Base-by-base conservation (phyloP, 2,329 filamentous ascomycete species). In the Colletotrichum higginsianum region DNA sequence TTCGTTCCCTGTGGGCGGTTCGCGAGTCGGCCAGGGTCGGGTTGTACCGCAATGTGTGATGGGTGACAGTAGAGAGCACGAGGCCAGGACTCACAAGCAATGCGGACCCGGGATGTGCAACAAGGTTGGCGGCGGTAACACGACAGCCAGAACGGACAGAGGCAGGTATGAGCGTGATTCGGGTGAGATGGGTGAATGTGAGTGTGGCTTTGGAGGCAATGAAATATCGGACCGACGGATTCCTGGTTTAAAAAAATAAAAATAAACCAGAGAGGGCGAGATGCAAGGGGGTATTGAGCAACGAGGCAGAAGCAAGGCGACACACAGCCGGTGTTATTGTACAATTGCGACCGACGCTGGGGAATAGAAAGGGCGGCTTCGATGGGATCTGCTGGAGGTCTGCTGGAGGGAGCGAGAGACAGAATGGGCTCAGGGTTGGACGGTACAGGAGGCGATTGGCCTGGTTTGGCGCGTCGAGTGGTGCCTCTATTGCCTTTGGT, bases 51-150 rank as follows among this genome's bases (percentile, higher is more conserved):
- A 64, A 63, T 61, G 56, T 50, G 56, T 71, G 60, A 61, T 71
- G 60, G 46, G 58, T 56, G 26, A 23, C 35, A 26, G 58, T 63
- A 68, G 57, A 64, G 46, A 58, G 58, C n/a, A 40, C 40, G 68
- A 71, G 60, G 64, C 44, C 52, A 63, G 58, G 52, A 63, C 26
- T 66, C 53, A 38, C 38, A 53, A 68, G 64, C 64, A 71, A 71
- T 68, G 65, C 68, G 58, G 68, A 68, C 47, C 68, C 58, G 44
- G 65, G 68, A 71, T 71, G 65, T 63, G 68, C 68, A 55, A 64
- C 65, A 68, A 71, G 68, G 68, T 71, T 71, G 65, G 40, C 49
- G 53, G 66, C 65, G 47, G 68, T 67, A 52, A 49, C 68, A 71
- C 68, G 53, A 13, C 47, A 68, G 65, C 49, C 38, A 63, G 46